phyloP scores from a whole-genome alignment of 805 yeast genomes.

The Saturnispora bothae region DNA sequence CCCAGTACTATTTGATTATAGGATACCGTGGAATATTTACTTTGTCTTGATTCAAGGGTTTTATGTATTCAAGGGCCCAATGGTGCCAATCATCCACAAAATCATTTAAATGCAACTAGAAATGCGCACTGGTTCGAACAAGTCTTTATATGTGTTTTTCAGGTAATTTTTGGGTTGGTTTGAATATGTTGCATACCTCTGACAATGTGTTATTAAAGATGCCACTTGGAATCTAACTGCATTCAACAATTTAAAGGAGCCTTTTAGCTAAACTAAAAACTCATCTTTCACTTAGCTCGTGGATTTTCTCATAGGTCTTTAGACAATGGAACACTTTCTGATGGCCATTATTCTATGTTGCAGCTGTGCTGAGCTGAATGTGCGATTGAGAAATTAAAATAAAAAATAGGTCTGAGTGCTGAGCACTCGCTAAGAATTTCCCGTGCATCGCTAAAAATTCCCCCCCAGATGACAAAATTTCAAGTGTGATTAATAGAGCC shows the following conservation, averaged over 20 bases:
- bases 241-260: constrained; percentile 21
- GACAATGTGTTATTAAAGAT: constrained; percentile 35
- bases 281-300: no score
- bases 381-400: no score
- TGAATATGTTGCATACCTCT: constrained; percentile 44
- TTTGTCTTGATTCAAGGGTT: constrained; percentile 58
- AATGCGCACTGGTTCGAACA: constrained; percentile 31
- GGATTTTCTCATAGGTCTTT: constrained; percentile 46
- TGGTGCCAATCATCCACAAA: constrained; percentile 25
- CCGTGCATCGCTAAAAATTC: neutral
- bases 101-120: constrained; percentile 29
- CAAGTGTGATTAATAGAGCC: neutral
- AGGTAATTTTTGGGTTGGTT: constrained; percentile 42
- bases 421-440: neutral
- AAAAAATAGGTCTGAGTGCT: no score
- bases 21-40: no score
- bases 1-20: neutral
- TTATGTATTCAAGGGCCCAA: constrained; percentile 29
- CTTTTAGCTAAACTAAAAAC: no score
- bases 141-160: constrained; percentile 37
- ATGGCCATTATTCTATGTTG: constrained; percentile 76
- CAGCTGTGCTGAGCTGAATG: constrained; percentile 24
- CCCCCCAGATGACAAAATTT: neutral
- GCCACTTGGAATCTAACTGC: constrained; percentile 39
- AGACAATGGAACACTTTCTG: constrained; percentile 82